Evolutionary conservation across 2,329 filamentous ascomycete species (phyloP), one percentile per base, ranked within the genome.

Genomic region (Aureobasidium zeae): DNA sequence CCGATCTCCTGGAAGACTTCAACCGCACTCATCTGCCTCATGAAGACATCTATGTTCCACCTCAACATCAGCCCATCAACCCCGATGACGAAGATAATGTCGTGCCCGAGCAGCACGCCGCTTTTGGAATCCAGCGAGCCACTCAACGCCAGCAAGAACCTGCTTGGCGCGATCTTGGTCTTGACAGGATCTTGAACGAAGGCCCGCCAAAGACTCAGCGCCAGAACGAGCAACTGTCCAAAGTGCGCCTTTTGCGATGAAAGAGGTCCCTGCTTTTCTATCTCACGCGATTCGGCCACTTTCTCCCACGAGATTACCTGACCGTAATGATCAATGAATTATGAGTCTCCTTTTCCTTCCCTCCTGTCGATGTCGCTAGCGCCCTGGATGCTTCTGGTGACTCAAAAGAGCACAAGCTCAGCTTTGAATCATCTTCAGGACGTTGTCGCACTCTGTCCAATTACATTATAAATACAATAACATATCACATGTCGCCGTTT

Each of bases 61-160:
- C 78, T 6, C 77, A 86, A 49, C 77, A 87, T 58, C 83, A 86
- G 60, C 86, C 85, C 29, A 72, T 87, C 57, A 89, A 91, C 59
- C 85, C 86, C 0, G 85, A 91, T 62, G 85, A 91, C 60, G 84
- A 91, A 64, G 86, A 91, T 57, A 85, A 91, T 57, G 82, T 91
- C 3, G 85, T 91, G 4, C 85, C 86, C 0, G 84, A 91, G 62
- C 85, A 91, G 65, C 85, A 91, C 58, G 85, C 85, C 10, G 86
- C 85, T 0, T 91, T 91, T 60, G 86, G 85, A 28, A 91, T 93
- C 55, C 79, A 85, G 61, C 76, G 83, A 52, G 85, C 85, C 8
- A 88, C 83, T 12, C 81, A 86, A 64, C 74, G 74, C 51, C 72
- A 70, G 53, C 74, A 73, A 55, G 83, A 87, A 63, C 72, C 81